Evolutionary conservation across 306 rosid species (phyloP).

Genomic region (Cicer arietinum): DNA sequence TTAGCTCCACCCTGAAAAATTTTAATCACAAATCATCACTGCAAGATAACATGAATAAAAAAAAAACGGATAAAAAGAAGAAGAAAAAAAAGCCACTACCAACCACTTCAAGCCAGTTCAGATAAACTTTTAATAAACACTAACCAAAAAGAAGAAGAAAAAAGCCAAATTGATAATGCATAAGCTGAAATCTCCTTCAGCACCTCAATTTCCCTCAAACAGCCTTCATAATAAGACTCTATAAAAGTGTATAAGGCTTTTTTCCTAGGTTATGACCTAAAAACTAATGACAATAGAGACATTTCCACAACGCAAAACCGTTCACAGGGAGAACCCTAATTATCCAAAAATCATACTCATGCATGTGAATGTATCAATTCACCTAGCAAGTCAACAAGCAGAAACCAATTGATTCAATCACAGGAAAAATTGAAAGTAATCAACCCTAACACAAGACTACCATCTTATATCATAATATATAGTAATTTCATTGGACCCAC

Average conservation of each 20-base stretch:
- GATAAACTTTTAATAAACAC: not conserved
- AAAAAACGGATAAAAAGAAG: not conserved
- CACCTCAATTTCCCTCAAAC: not conserved
- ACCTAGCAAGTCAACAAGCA: slow-evolving; percentile 13
- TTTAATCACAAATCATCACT: slow-evolving; percentile 17
- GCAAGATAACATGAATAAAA: not conserved
- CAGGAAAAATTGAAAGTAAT: not conserved
- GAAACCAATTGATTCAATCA: slow-evolving; percentile 10
- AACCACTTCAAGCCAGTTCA: slow-evolving; percentile 1
- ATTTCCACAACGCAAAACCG: not conserved
- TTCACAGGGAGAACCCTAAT: not conserved
- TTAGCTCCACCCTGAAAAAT: slow-evolving; percentile 86
- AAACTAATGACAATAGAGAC: not conserved
- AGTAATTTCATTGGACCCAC: slow-evolving; percentile 10
- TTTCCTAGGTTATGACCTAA: not conserved
- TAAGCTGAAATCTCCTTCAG: not conserved
- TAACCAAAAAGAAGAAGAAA: not conserved
- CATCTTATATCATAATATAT: not conserved
- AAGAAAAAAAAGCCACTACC: too few relatives aligned
- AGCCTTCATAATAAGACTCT: not conserved
- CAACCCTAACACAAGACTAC: slow-evolving; percentile 29
- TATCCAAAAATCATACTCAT: slow-evolving; percentile 2
- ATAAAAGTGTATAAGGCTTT: not conserved
- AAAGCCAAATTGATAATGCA: not conserved
- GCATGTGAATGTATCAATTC: not conserved